phyloP scores from a whole-genome alignment of 2,329 filamentous ascomycete genomes.

The Chrysoporthe deuterocubensis region DNA sequence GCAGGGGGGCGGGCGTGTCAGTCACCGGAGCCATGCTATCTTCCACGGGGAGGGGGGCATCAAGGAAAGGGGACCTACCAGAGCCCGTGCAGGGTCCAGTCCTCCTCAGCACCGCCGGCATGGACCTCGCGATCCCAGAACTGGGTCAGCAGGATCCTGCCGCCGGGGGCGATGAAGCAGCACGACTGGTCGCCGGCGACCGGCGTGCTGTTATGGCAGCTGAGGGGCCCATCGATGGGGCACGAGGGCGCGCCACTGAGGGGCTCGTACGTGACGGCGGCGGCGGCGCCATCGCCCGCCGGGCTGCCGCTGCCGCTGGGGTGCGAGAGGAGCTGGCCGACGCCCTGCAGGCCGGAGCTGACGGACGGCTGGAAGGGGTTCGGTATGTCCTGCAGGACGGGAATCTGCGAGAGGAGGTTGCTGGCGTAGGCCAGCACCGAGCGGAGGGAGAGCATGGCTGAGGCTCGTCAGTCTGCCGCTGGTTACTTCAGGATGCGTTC shows the following conservation, averaged over 20 bases:
- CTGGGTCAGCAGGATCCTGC: conserved; percentile 47
- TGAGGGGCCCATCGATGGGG: conserved; percentile 46
- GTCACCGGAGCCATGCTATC: background rate
- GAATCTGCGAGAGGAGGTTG: conserved; percentile 40
- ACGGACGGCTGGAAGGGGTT: conserved; percentile 31
- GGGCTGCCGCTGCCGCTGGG: background rate
- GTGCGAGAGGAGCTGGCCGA: conserved; percentile 22
- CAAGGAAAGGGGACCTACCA: conserved; percentile 39
- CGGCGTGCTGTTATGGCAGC: conserved; percentile 45
- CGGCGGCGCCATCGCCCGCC: conserved; percentile 28
- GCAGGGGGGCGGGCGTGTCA: too few species aligned
- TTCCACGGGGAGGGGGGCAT: background rate
- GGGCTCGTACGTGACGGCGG: conserved; percentile 42
- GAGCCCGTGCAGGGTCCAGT: conserved; percentile 51
- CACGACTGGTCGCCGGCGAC: conserved; percentile 40
- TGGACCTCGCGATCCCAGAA: conserved; percentile 49
- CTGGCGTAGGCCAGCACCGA: conserved; percentile 40
- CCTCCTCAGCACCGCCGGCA: conserved; percentile 45
- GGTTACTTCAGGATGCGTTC: conserved; percentile 17
- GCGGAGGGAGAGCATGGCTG: conserved; percentile 35
- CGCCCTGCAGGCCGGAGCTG: conserved; percentile 28
- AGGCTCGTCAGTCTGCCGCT: background rate
- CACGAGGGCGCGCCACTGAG: conserved; percentile 44
- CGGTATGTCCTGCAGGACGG: conserved; percentile 34
- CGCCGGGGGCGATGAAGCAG: conserved; percentile 48